phyloP scores from a whole-genome alignment of 2,329 filamentous ascomycete species.

The Scedosporium boydii region DNA sequence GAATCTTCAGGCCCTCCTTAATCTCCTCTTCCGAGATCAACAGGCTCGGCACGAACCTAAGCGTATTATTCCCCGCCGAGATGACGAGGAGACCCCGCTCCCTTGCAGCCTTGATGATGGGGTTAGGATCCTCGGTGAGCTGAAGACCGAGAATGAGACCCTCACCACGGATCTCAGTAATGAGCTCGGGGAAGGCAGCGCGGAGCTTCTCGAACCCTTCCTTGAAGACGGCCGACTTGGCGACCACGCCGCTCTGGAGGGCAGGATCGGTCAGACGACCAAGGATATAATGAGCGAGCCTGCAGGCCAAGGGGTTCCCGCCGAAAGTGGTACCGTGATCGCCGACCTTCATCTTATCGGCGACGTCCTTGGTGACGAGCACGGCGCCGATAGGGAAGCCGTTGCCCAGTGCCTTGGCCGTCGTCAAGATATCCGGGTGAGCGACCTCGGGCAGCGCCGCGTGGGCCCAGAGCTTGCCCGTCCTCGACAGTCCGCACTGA shows the following conservation, averaged over 20 bases:
- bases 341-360: conserved; percentile 41
- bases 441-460: conserved; percentile 61
- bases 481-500: conserved; percentile 84
- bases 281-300: conserved; percentile 80
- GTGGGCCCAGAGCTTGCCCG: conserved; percentile 87
- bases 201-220: conserved; percentile 37
- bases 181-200: conserved; percentile 51
- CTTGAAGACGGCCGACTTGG: conserved; percentile 49
- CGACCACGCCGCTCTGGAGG: conserved; percentile 59
- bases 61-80: conserved; percentile 83
- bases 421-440: conserved; percentile 89
- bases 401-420: conserved; percentile 92
- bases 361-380: conserved; percentile 29
- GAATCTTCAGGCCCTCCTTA: conserved; percentile 61
- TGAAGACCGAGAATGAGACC: conserved; percentile 85
- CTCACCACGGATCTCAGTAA: conserved; percentile 71
- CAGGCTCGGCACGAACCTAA: conserved; percentile 85
- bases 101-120: conserved; percentile 73
- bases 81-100: conserved; percentile 85
- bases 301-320: conserved; percentile 78
- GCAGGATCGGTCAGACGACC: conserved; percentile 60
- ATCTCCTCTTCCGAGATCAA: conserved; percentile 76
- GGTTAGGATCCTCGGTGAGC: conserved; percentile 60
- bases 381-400: conserved; percentile 86
- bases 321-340: conserved; percentile 95